Evolutionary conservation across 768 basidiomycete species (phyloP), one percentile per base, ranked within the genome.

Genomic region (Chalciporus piperatus): DNA sequence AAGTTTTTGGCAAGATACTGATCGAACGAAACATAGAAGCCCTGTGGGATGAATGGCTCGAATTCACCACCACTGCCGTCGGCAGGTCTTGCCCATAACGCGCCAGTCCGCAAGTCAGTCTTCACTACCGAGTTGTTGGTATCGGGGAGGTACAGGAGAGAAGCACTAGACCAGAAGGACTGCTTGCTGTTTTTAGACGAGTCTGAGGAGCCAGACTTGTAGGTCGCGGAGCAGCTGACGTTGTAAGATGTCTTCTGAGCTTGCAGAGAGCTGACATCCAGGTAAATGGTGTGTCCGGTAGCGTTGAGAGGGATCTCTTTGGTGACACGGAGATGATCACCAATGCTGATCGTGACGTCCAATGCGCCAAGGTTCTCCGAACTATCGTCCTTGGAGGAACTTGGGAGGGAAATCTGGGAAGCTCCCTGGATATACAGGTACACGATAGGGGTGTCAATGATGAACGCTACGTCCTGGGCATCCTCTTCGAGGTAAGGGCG

Each of bases 21-120:
- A 37, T 76, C 79, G 42, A 86, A 84, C 6, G 74, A 65, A 0
- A 87, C 82, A 58, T 89, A 91, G 66, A 87, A 92, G 0, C 89
- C 89, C 41, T 88, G 77, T 0, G 90, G 87, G 50, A 91, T 65
- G 12, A 84, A 66, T 0, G 76, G 68, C 53, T 73, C 60, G 53
- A 68, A 68, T 2, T 25, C 17, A 1, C 58, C 50, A 17, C 61
- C 60, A 6, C 54, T 61, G 17, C 55, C 54, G 43, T 59, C 30
- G 5, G 50, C 66, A 50, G 68, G 70, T 45, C 74, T 74, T 4
- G 67, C 69, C 59, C 78, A 67, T 38, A 79, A 55, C 8, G 72
- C 70, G 1, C 78, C 78, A 1, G 76, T 76, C 22, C 74, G 68
- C 55, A 72, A 47, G 52, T 81, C 80, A 11, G 76, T 71, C 61